Evolutionary conservation across 164 flowering plant species (phyloP), one percentile per base, ranked within the genome.

Genomic region (Annona squamosa): DNA sequence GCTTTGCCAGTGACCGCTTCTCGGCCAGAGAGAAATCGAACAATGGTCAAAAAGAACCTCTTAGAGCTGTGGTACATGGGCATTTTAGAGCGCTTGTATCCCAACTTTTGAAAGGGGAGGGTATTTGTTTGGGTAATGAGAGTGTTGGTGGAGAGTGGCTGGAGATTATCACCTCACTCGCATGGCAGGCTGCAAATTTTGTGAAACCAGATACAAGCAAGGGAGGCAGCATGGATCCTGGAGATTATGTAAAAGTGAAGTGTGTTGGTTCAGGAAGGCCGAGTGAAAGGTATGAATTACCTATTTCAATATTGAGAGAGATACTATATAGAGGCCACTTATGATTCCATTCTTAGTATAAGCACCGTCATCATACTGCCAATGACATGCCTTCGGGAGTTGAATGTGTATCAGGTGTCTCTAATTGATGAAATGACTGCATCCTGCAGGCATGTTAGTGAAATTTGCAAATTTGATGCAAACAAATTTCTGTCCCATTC

Each of bases 141-240:
- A 76, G 82, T 69, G 46, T 67, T 37, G 75, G 3, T 13, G 89
- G 82, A 45, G 82, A 83, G 65, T 95, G 98, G 99, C 84, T 93
- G 75, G 93, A 92, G 75, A 81, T 89, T 45, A 81, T 91, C 62
- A 79, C 92, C n/a, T 71, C 81, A 72, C 46, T 95, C 46, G 90
- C 99, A 46, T 95, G 96, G 98, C 92, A 90, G 83, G 99, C 99
- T 78, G 99, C 98, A 42, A 89, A 77, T 75, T 95, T 86, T 84
- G 91, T 95, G 72, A 93, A 84, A 80, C 98, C 98, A 17, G 97
- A 95, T 80, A 91, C 97, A 9, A 88, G 90, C 81, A 79, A 79
- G 76, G 98, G 96, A 70, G 97, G 97, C 70, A 93, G 97, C 81
- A 95, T 95, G 99, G 98, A 93, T 86, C 99, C 99, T 0, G 88